phyloP scores from a whole-genome alignment of 1,139 yeast genomes.

The Pichia sp. region DNA sequence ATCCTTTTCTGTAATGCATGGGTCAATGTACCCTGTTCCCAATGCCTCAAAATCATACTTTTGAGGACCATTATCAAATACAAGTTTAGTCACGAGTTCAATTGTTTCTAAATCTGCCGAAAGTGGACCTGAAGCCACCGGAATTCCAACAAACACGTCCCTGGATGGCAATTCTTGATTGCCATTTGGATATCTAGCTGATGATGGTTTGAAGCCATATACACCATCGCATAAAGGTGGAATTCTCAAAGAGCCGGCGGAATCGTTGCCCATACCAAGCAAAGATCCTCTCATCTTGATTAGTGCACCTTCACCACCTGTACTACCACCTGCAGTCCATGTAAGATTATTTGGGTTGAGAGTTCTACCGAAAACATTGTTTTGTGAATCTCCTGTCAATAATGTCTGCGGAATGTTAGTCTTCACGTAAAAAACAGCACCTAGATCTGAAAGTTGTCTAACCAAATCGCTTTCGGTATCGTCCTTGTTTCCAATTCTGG shows the following conservation, averaged over 20 bases:
- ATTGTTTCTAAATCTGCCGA: slow-evolving; percentile 51
- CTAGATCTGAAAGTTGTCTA: slow-evolving; percentile 36
- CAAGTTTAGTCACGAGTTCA: slow-evolving; percentile 51
- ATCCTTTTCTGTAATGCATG: slow-evolving; percentile 33
- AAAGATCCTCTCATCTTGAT: slow-evolving; percentile 54
- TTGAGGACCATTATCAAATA: slow-evolving; percentile 53
- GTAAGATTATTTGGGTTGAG: slow-evolving; percentile 42
- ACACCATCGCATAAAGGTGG: slow-evolving; percentile 18
- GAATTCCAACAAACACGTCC: slow-evolving; percentile 47
- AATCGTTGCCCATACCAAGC: slow-evolving; percentile 61
- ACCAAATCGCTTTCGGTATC: slow-evolving; percentile 38
- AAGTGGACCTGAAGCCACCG: slow-evolving; percentile 56
- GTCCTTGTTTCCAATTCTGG: slow-evolving; percentile 27
- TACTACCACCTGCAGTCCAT: slow-evolving; percentile 56
- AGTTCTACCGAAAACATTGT: slow-evolving; percentile 39
- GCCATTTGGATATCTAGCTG: slow-evolving; percentile 11
- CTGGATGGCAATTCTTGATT: slow-evolving; percentile 45
- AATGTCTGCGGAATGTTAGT: slow-evolving; percentile 33
- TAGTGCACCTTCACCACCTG: slow-evolving; percentile 67
- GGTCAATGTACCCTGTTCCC: slow-evolving; percentile 37
- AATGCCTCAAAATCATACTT: slow-evolving; percentile 47
- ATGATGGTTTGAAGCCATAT: slow-evolving; percentile 8
- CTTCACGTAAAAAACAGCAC: slow-evolving; percentile 47
- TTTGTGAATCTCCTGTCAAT: slow-evolving; percentile 43
- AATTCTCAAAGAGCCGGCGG: slow-evolving; percentile 40